Base-by-base conservation (phyloP, 2,329 filamentous ascomycete species). In the Tolypocladium sp. region DNA sequence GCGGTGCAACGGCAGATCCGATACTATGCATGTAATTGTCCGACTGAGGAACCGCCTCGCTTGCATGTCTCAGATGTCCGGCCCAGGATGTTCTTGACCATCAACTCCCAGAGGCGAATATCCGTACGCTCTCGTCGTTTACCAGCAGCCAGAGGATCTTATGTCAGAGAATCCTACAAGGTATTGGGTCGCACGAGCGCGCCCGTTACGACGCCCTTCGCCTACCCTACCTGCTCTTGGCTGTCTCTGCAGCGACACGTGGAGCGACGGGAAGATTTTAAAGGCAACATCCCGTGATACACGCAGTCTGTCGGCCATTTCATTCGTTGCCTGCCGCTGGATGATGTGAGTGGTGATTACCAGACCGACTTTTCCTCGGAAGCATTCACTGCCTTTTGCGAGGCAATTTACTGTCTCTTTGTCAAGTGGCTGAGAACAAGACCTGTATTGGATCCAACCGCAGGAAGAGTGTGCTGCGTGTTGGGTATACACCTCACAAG, bases 1-100 rank as follows among this genome's bases (percentile, higher is more conserved):
- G 52, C 57, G 42, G 57, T 58, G 57, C 57, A 22, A 58, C 52
- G 51, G 30, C 51, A 55, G 53, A 58, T 58, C 46, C 46, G 49
- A 41, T n/a, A 37, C 20, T 17, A 49, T 56, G 52, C 51, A 46
- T 13, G 52, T 41, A 58, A 58, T 51, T 55, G 52, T 55, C 57
- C 57, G 57, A 51, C 46, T 46, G 41, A 51, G 33, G 52, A 40
- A n/a, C 41, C 49, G 38, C 20, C 41, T 35, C 30, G 25, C 40
- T 42, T 55, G 27, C 42, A 38, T 58, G 57, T 58, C 57, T 58
- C 52, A 56, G 41, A 58, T 49, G 42, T 10, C 4, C 20, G 2
- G 30, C 9, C n/a, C 30, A 13, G 30, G 12, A 51, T 10, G 8
- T n/a, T 10, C 27, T 33, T 51, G 46, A 20, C 46, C 2, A 12